phyloP scores from a whole-genome alignment of 2,329 filamentous ascomycete genomes.

The Gnomoniopsis sp. region DNA sequence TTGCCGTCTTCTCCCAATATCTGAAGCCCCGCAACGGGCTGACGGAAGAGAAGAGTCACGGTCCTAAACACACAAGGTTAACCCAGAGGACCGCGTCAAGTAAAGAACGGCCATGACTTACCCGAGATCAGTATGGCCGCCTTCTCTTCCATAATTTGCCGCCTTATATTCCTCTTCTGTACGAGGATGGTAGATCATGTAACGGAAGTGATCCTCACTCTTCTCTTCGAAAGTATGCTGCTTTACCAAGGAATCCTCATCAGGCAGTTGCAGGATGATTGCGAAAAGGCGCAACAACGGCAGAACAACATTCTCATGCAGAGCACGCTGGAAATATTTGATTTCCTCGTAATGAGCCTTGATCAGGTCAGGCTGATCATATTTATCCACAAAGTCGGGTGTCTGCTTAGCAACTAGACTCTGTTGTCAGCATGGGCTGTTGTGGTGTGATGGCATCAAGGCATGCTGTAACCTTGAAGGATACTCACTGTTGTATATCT shows the following conservation, averaged over 20 bases:
- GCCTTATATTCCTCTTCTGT: constrained; percentile 39
- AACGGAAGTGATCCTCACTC: constrained; percentile 55
- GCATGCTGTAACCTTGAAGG: not conserved
- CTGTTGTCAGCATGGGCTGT: not conserved
- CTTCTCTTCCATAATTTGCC: constrained; percentile 26
- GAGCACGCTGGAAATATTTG: constrained; percentile 26
- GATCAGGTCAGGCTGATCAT: constrained; percentile 23
- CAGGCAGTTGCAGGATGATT: constrained; percentile 54
- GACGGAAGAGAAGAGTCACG: constrained; percentile 14
- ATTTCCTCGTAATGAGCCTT: constrained; percentile 28
- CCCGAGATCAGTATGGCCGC: not conserved
- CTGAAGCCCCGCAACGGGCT: constrained; percentile 10
- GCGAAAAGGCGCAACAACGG: constrained; percentile 34
- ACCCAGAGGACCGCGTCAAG: not conserved
- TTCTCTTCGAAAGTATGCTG: constrained; percentile 51
- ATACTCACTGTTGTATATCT: constrained; percentile 32
- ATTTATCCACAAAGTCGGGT: constrained; percentile 17
- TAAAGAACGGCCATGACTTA: not conserved
- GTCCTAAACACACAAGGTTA: not conserved
- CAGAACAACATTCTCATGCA: constrained; percentile 30
- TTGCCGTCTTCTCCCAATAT: constrained; percentile 10
- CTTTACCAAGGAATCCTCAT: constrained; percentile 47
- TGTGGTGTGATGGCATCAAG: not conserved
- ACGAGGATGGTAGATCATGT: constrained; percentile 55
- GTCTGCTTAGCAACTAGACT: constrained; percentile 33